phyloP scores from a whole-genome alignment of 495 filamentous ascomycete genomes.

The Lophiostoma macrostomum region DNA sequence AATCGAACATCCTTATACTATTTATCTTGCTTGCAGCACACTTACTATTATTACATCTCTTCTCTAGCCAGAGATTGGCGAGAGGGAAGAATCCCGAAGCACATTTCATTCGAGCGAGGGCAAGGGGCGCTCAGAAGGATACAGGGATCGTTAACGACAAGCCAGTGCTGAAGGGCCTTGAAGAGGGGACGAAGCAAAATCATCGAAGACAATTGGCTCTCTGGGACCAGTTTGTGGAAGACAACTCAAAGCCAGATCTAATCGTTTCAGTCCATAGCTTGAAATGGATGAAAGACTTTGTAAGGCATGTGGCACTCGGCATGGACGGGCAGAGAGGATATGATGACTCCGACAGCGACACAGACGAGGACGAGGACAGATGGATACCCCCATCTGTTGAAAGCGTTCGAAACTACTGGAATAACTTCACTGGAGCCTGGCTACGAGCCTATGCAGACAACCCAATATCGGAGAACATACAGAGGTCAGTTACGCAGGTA shows the following conservation, averaged over 20 bases:
- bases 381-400: constrained; percentile 6
- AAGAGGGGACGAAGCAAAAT: constrained; percentile 11
- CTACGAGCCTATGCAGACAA: constrained; percentile 6
- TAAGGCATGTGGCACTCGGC: constrained; percentile 8
- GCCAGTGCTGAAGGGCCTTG: constrained; percentile 19
- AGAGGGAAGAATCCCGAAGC: constrained; percentile 11
- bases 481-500: constrained; percentile 14
- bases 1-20: constrained; percentile 8
- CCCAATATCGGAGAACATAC: constrained; percentile 8
- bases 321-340: constrained; percentile 10
- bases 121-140: constrained; percentile 16
- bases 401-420: constrained; percentile 15
- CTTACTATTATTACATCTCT: constrained; percentile 13
- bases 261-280: constrained; percentile 10
- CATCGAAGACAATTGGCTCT: constrained; percentile 9
- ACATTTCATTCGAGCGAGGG: constrained; percentile 8
- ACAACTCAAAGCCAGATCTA: neutral
- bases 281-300: constrained; percentile 8
- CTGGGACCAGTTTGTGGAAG: constrained; percentile 4
- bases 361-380: neutral
- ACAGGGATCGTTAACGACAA: constrained; percentile 14
- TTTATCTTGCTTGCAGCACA: constrained; percentile 10
- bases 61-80: constrained; percentile 8
- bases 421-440: constrained; percentile 10
- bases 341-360: constrained; percentile 4